Evolutionary conservation across 2,329 filamentous ascomycete species (phyloP).

Genomic region (Xenosphaeropsis pyriputrescens): DNA sequence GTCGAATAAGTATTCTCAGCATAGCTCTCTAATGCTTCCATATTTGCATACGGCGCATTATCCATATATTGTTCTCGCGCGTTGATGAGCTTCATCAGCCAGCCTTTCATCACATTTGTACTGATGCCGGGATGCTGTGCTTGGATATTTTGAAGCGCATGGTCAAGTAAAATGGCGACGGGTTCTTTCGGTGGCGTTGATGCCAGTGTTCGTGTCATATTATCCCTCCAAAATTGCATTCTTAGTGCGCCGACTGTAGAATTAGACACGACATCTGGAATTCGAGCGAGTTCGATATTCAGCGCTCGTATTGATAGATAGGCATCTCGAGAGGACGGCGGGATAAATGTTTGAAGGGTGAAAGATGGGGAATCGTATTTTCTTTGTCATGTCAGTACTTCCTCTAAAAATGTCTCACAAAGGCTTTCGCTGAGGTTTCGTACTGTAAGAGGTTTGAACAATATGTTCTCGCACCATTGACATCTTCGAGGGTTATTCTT

Average conservation of each 20-base stretch:
- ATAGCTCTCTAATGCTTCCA: slow-evolving; percentile 70
- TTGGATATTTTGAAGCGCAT: slow-evolving; percentile 51
- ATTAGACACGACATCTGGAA: slow-evolving; percentile 81
- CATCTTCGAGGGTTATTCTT: slow-evolving; percentile 16
- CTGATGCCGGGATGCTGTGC: slow-evolving; percentile 22
- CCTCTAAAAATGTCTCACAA: too few species aligned
- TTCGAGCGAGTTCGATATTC: slow-evolving; percentile 81
- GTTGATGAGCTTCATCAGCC: slow-evolving; percentile 63
- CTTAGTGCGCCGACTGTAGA: slow-evolving; percentile 78
- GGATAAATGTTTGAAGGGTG: slow-evolving; percentile 74
- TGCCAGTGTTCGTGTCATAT: slow-evolving; percentile 62
- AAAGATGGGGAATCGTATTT: slow-evolving; percentile 83
- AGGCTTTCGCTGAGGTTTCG: background rate
- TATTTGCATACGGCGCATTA: slow-evolving; percentile 63
- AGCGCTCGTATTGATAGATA: slow-evolving; percentile 85
- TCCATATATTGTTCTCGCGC: slow-evolving; percentile 72
- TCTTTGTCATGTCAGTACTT: slow-evolving; percentile 27
- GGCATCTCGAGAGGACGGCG: slow-evolving; percentile 56
- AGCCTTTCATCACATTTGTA: slow-evolving; percentile 42
- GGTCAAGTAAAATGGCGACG: slow-evolving; percentile 69
- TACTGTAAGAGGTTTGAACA: slow-evolving; percentile 19
- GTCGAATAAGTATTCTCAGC: slow-evolving; percentile 93
- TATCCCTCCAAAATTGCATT: slow-evolving; percentile 90
- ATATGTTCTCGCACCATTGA: slow-evolving; percentile 17
- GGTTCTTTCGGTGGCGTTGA: slow-evolving; percentile 78